A percentile compares a stretch with the other conserved stretches of the same genome.
These are phyloP conservation scores for Fusarium illudens DNA, from an alignment of 2,329 filamentous ascomycete species.

Conservation along the genomic window DNA sequence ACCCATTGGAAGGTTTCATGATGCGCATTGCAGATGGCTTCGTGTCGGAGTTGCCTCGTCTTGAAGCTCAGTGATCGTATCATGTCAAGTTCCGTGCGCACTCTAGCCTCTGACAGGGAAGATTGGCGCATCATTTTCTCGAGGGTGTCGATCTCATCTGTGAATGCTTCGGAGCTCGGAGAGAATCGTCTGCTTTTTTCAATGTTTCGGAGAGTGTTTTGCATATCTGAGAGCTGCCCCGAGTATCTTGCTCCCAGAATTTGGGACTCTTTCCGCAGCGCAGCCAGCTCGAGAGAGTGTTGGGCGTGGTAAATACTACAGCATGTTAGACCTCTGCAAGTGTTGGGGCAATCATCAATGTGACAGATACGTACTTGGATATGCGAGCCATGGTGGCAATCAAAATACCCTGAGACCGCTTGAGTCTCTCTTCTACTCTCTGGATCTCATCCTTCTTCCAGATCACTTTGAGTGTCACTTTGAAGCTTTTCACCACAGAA, in stretches of 20 bases:
- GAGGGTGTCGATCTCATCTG: neutral
- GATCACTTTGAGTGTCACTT: neutral
- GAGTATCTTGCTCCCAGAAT: neutral
- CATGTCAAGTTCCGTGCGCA: neutral
- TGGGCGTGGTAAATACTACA: neutral
- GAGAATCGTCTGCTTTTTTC: neutral
- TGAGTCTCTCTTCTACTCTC: neutral
- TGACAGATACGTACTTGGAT: neutral
- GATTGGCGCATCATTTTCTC: neutral
- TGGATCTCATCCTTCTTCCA: neutral
- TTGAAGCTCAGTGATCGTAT: neutral
- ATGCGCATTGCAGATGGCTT: conserved; percentile 1
- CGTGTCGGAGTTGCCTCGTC: neutral
- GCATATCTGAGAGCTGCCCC: neutral
- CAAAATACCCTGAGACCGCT: neutral
- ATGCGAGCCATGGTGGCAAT: neutral
- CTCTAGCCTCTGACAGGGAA: neutral
- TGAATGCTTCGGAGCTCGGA: neutral
- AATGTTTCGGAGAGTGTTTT: neutral
- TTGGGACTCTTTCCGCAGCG: neutral
- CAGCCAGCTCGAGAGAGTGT: neutral
- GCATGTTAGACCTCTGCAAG: neutral
- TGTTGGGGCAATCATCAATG: neutral
- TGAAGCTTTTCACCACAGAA: neutral
- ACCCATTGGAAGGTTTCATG: conserved; percentile 41